Base-by-base conservation (phyloP, 1,284 basidiomycete genomes). In the Leucoagaricus sp. region DNA sequence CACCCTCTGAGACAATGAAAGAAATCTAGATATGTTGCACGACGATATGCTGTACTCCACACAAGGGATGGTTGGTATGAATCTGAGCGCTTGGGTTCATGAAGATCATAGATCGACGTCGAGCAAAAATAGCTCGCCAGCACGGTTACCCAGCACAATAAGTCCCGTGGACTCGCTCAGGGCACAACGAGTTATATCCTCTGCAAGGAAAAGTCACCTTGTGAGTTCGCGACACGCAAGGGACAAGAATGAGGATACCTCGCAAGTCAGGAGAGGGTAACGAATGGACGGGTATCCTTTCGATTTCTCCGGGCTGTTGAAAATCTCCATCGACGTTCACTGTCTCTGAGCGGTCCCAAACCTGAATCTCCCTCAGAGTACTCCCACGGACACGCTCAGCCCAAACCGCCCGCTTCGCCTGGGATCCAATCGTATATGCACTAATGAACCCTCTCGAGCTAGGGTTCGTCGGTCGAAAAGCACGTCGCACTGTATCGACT, bases 261-360 rank as follows among this genome's bases (percentile, higher is more conserved):
- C 75, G 71, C 28, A 83, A 65, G 65, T 83, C 80, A 60, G 76
- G 78, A 3, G 81, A 81, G 38, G 71, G 64, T 7, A 76, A 65
- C 33, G 72, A 67, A 57, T 76, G 74, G 4, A 83, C 65, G 21
- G 69, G 67, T 19, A 65, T 64, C 10, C 73, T 74, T 8, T 75
- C 66, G 38, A 80, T 66, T 4, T 66, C 63, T 31, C 63, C 26
- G 36, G 46, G 13, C n/a, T 28, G 17, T 46, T 19, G 13, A 45
- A 33, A 21, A 31, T 49, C 48, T 21, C 51, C 48, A n/a, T 15
- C 26, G n/a, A 33, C 46, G 1, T 10, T 15, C 25, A 31, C 2
- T 17, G 15, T 19, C 25, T 25, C 12, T 23, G 28, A 23, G 10
- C 49, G 26, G 7, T 25, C 57, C 68, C 68, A 69, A 10, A 69